Evolutionary conservation across 1,139 yeast species (phyloP), one percentile per base, ranked within the genome.

Genomic region (Blastobotrys capitulatus): DNA sequence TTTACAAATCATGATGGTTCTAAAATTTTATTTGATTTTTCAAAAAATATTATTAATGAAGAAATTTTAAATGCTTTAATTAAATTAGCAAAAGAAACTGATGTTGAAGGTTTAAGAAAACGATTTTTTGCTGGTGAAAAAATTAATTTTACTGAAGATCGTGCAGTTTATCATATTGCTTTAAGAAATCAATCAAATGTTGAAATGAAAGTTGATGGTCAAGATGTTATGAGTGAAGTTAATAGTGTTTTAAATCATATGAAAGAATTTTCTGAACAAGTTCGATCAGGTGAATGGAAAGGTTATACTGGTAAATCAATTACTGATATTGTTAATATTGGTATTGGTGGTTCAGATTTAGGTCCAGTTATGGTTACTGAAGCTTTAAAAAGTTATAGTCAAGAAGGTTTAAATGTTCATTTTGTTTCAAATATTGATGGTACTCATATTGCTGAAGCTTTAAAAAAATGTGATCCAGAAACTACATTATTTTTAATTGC

Each of bases 321-420:
- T 71, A 86, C 94, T 61, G 95, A 89, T 66, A 83, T 92, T 53
- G 97, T 92, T 65, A 92, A 92, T 78, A 87, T 92, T 64, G 98
- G 98, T 72, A 92, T 92, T 67, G 98, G 98, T 67, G 98, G 98
- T 60, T 89, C 97, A 29, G 98, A 92, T 71, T 79, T 92, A 64
- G 98, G 98, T 62, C 98, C 98, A 46, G 97, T 92, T 51, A 92
- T 92, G 98, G 97, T 92, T 60, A 89, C 97, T 53, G 97, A 92
- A 74, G 97, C 98, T 36, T 80, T 92, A 68, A 92, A 90, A 77
- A 83, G 86, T 58, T 92, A 92, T 72, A 75, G 90, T 56, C 77
- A 83, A 64, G 82, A 83, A 55, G 86, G 82, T 54, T 76, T 92
- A 62, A 72, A 76, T 56, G 96, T 80, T 49, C 96, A 92, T 75